Base-by-base conservation (phyloP, 164 flowering plant genomes). In the Pachysandra terminalis region DNA sequence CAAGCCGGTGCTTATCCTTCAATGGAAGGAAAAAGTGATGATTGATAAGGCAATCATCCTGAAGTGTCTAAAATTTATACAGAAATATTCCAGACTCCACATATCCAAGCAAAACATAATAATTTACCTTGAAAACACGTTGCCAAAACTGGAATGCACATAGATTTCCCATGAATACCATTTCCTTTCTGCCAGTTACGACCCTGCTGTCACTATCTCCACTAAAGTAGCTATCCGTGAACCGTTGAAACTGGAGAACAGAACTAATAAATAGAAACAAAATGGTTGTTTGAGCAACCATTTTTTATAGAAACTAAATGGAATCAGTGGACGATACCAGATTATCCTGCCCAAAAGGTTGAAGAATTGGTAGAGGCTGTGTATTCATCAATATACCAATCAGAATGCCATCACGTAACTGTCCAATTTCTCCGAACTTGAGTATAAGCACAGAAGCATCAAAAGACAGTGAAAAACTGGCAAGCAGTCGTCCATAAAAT, bases 131-230 rank as follows among this genome's bases (percentile, higher is more conserved):
- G 73, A 82, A 87, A 65, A 78, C 84, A 16, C 84, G 91, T 73
- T 90, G 91, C 99, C 99, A 95, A 73, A 95, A 95, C 73, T 87
- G 87, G 79, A 77, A 90, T 41, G 96, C 97, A 77, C 90, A 81
- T 2, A 95, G 76, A 73, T 92, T 92, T 64, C 75, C 96, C 83
- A 95, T 78, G 14, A 78, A 68, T 60, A 55, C 12, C 72, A 81
- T 67, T 81, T 90, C 99, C 79, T 77, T 89, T 64, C 71, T 83
- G 61, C 88, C 90, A 70, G 74, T 67, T 32, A 71, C 67, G 52
- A 63, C 71, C 49, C 61, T 56, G n/a, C 59, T 68, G 54, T 78
- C n/a, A n/a, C n/a, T 66, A 64, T 76, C 76, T 64, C 83, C 89
- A 66, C 65, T 70, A 67, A 78, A 89, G 78, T 84, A 90, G 76